Base-by-base conservation (phyloP, 139 green algal species). In the Axilococcus clingmanii region DNA sequence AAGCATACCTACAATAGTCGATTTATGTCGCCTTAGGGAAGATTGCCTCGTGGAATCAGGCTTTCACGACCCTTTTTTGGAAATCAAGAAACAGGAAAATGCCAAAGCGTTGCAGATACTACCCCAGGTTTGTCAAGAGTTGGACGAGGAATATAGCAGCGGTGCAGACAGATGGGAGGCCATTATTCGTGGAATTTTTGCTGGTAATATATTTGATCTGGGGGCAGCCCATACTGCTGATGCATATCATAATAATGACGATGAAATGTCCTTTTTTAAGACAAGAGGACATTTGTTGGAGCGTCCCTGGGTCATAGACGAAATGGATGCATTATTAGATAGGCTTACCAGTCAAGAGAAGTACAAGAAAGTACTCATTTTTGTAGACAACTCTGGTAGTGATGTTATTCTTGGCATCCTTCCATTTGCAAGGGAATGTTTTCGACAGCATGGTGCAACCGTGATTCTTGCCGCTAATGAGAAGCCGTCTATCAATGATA, bases 151-250 rank as follows among this genome's bases (percentile, higher is more conserved):
- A 3, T 28, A 68, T 23, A 59, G 57, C 35, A 43, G 20, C n/a
- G 38, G 65, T 7, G 44, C 43, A 0, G 25, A 74, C 47, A 57
- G 69, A 12, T 43, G 83, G 30, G 59, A 74, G 36, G 38, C 59
- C 12, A 66, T 78, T 2, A 33, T 90, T 8, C 42, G 72, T 0
- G 79, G 79, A 24, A 75, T 90, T 4, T 83, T 84, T 62, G 77
- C 80, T 5, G 79, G 54, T 12, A 95, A 95, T 58, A 85, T 94
- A 29, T 95, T 95, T 54, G 86, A 95, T 68, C 67, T 94, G 31
- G 87, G 87, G 3, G 79, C 81, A n/a, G 57, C 59, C 1, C 52
- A 69, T 8, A 68, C 63, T 4, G 75, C 63, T 15, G 43, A 69
- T 34, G 59, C 72, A 33, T 78, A 69, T 33, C 50, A 69, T 23